Base-by-base conservation (phyloP, 1,284 basidiomycete genomes). In the Puccinia novopanici region DNA sequence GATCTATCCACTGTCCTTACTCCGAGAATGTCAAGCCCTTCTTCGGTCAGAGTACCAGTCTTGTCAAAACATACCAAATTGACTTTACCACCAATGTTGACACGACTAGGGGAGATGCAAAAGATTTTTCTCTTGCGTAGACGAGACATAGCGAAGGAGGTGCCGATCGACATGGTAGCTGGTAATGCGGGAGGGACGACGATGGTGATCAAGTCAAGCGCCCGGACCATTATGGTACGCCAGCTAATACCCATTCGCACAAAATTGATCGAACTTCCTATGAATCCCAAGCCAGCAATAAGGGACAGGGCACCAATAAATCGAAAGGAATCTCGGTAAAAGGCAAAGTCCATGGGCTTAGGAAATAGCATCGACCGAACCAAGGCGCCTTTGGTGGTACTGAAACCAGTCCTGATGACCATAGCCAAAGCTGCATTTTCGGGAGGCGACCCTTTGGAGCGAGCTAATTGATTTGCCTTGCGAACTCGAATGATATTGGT, bases 61-160 rank as follows among this genome's bases (percentile, higher is more conserved):
- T 99, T 99, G 88, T 99, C 97, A 84, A 99, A 99, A 86, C 95
- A 98, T 84, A 95, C 96, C 10, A 99, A 92, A 83, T 99, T 98
- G 87, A 99, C 89, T 87, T 98, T 97, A 45, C 97, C 97, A 2
- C 91, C 94, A 72, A 99, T 91, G 85, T 99, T 99, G 84, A 99
- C 93, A 45, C 97, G 89, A 83, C 92, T 97, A 0, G 97, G 97
- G 6, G 96, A 95, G 82, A 98, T 98, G 86, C 97, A 99, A 87
- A 93, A 99, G 81, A 99, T 93, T 45, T 93, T 94, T 4, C 89
- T 88, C 85, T 93, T 93, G 80, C 95, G 92, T 40, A 99, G 89
- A 45, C 97, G 91, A 57, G 90, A 88, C 81, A 99, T 93, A 52
- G 97, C 93, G 84, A 99, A 99, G 82, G 94, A 94, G 0, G 95